Conservation (phyloP, 1,139 yeast species). For the Blastobotrys serpentis region DNA sequence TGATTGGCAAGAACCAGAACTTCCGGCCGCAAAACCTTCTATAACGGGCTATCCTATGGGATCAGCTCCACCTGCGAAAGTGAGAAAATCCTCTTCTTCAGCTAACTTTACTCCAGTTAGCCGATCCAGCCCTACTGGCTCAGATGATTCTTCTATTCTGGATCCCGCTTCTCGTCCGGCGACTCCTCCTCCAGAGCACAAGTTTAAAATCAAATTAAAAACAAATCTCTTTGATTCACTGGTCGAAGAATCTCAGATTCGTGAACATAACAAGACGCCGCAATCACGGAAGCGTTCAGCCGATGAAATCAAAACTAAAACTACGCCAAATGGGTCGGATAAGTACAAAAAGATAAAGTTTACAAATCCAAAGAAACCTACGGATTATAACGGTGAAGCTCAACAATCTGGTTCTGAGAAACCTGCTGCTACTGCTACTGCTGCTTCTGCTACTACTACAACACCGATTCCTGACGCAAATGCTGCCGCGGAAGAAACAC, state of each 20-base stretch:
- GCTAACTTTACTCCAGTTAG: constrained; percentile 16
- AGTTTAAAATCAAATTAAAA: constrained; percentile 37
- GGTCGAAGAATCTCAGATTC: constrained; percentile 19
- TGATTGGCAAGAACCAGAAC: constrained; percentile 56
- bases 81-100: constrained; percentile 32
- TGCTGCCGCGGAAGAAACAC: neutral
- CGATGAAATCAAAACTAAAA: constrained; percentile 1
- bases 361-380: neutral
- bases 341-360: constrained; percentile 6
- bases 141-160: constrained; percentile 3
- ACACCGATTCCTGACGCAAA: neutral
- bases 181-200: constrained; percentile 22
- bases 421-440: neutral
- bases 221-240: constrained; percentile 41
- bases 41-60: constrained; percentile 70
- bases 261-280: constrained; percentile 6
- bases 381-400: neutral
- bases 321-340: constrained; percentile 2
- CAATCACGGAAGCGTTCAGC: neutral
- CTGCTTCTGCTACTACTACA: neutral
- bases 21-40: constrained; percentile 51
- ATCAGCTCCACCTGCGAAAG: constrained; percentile 54
- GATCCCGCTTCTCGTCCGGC: constrained; percentile 14
- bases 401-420: neutral
- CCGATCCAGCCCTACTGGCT: constrained; percentile 17